Conservation (phyloP, 148 eudicot genomes). For the Nepenthes mirabilis region DNA sequence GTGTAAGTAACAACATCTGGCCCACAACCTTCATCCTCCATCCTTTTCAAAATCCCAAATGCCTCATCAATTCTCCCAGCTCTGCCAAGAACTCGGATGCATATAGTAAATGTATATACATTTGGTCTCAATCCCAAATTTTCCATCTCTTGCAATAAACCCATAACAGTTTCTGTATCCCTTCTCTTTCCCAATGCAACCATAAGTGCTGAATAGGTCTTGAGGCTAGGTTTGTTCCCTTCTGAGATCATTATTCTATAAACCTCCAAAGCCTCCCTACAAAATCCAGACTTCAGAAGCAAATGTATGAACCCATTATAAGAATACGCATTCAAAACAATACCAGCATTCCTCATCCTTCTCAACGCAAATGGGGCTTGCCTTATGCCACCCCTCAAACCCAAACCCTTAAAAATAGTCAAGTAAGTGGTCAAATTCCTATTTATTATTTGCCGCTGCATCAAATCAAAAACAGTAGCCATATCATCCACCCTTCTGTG, state of each 20-base stretch:
- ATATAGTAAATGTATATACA: constrained; percentile 83
- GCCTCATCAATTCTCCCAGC: constrained; percentile 46
- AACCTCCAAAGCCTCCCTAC: constrained; percentile 59
- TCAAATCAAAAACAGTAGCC: constrained; percentile 68
- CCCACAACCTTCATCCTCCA: constrained; percentile 68
- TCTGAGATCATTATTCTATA: constrained; percentile 62
- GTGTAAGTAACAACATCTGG: constrained; percentile 85
- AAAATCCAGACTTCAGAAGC: constrained; percentile 61
- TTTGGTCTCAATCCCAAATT: constrained; percentile 74
- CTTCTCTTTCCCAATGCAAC: constrained; percentile 81
- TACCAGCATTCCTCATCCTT: constrained; percentile 46
- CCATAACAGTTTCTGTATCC: constrained; percentile 69
- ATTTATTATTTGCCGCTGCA: constrained; percentile 88
- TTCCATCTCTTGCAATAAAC: constrained; percentile 71
- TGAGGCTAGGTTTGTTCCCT: constrained; percentile 76
- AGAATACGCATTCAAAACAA: constrained; percentile 72
- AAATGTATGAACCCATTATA: constrained; percentile 82
- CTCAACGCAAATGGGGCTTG: constrained; percentile 63
- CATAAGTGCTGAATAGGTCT: constrained; percentile 95
- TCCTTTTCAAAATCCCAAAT: constrained; percentile 30
- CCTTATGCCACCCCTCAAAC: constrained; percentile 63
- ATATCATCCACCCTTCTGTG: constrained; percentile 48
- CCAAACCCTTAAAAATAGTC: constrained; percentile 56
- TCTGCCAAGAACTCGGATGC: constrained; percentile 67
- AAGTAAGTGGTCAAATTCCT: constrained; percentile 69